phyloP scores from a whole-genome alignment of 2,329 filamentous ascomycete species.

The Verticillium dahliae region DNA sequence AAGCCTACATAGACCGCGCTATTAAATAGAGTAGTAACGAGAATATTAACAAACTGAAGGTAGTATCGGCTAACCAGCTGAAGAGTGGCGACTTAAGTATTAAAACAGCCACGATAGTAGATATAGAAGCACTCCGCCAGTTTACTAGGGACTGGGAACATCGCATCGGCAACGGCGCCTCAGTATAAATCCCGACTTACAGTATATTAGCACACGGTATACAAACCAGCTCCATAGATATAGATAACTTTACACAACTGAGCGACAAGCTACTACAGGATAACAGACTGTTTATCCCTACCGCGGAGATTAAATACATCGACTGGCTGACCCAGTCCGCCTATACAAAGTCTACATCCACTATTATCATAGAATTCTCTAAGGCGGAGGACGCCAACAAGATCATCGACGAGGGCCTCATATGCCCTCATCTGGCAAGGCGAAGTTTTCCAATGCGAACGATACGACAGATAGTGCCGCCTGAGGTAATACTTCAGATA shows the following conservation, averaged over 20 bases:
- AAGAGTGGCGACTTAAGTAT: constrained; percentile 1
- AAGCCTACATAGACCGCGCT: constrained; percentile 10
- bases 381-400: background rate
- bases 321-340: background rate
- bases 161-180: background rate
- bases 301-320: constrained; percentile 3
- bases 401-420: constrained; percentile 1
- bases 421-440: constrained; percentile 2
- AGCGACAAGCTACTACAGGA: constrained; percentile 1
- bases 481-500: constrained; percentile 4
- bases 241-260: background rate
- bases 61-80: background rate
- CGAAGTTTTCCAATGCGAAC: constrained; percentile 1
- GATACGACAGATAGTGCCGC: constrained; percentile 2
- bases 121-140: constrained; percentile 1
- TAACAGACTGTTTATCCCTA: background rate
- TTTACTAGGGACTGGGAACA: background rate
- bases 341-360: background rate
- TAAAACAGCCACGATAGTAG: constrained; percentile 1
- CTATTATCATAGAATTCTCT: background rate
- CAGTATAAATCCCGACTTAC: background rate
- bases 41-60: background rate
- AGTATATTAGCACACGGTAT: background rate
- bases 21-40: constrained; percentile 10
- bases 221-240: constrained; percentile 1